Evolutionary conservation across 2,329 filamentous ascomycete genomes (phyloP).

Genomic region (Xylaria sp.): DNA sequence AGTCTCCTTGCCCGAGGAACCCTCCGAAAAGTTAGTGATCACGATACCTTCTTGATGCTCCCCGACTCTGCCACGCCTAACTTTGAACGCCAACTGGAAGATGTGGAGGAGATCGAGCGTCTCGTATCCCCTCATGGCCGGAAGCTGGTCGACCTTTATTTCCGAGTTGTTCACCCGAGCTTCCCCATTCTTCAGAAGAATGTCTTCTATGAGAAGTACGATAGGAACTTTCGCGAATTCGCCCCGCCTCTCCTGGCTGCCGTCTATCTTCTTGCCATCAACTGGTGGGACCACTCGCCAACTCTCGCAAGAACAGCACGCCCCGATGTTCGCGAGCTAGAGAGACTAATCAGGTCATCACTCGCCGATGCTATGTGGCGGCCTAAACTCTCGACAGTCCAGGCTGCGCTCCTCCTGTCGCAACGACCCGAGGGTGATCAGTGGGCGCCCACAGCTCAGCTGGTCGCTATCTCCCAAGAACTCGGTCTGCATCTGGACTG

Average conservation of each 20-base stretch:
- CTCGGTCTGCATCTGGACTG: slow-evolving; percentile 86
- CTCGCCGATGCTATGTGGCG: slow-evolving; percentile 72
- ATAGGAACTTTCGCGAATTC: slow-evolving; percentile 65
- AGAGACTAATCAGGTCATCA: slow-evolving; percentile 66
- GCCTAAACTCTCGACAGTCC: slow-evolving; percentile 75
- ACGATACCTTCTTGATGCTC: slow-evolving; percentile 75
- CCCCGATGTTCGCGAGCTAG: slow-evolving; percentile 68
- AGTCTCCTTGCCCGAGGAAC: slow-evolving; percentile 64
- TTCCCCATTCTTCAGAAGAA: slow-evolving; percentile 80
- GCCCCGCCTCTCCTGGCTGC: slow-evolving; percentile 72
- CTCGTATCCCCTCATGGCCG: slow-evolving; percentile 73
- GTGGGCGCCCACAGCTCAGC: slow-evolving; percentile 78
- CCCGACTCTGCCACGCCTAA: slow-evolving; percentile 68
- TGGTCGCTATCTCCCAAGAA: slow-evolving; percentile 83
- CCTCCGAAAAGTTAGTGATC: slow-evolving; percentile 68
- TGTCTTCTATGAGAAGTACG: slow-evolving; percentile 74
- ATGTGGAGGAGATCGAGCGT: slow-evolving; percentile 67
- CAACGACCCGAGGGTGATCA: slow-evolving; percentile 73
- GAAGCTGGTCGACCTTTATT: slow-evolving; percentile 73
- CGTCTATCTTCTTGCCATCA: slow-evolving; percentile 78
- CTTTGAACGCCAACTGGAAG: slow-evolving; percentile 63
- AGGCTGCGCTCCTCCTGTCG: slow-evolving; percentile 68
- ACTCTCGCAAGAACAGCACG: slow-evolving; percentile 58
- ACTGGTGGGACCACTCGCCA: slow-evolving; percentile 77
- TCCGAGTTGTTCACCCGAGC: slow-evolving; percentile 71